Conservation (phyloP, 768 basidiomycete genomes). For the Hypsizygus marmoreus region DNA sequence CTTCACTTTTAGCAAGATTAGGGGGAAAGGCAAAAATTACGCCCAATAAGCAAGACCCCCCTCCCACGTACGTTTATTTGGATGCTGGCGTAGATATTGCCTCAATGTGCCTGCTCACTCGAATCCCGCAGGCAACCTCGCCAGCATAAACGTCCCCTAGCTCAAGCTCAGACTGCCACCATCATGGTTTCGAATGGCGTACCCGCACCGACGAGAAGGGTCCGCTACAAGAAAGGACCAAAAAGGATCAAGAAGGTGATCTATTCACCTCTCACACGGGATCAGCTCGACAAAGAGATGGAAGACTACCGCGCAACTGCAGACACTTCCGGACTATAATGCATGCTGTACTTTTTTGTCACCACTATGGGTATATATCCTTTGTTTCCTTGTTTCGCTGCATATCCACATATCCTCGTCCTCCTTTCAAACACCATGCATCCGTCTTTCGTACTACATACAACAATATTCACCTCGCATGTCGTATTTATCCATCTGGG, state of each 20-base stretch:
- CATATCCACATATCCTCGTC: not conserved
- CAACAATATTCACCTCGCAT: not conserved
- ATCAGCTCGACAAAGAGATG: constrained; percentile 78
- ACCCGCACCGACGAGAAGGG: constrained; percentile 36
- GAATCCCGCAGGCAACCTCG: constrained; percentile 10
- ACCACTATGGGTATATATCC: constrained; percentile 1
- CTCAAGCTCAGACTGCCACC: constrained; percentile 20
- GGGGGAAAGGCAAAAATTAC: constrained; percentile 10
- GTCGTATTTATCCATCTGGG: constrained; percentile 6
- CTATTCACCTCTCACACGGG: constrained; percentile 38
- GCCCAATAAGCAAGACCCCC: constrained; percentile 11
- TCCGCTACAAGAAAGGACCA: constrained; percentile 71
- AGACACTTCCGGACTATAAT: constrained; percentile 16
- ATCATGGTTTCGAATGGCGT: constrained; percentile 20
- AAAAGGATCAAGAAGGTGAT: constrained; percentile 65
- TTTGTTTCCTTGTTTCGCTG: not conserved
- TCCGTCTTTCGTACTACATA: not conserved
- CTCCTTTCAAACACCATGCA: not conserved
- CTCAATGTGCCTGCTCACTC: not conserved
- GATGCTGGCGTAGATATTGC: not conserved
- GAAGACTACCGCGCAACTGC: constrained; percentile 68
- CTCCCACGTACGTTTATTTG: constrained; percentile 18
- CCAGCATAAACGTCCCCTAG: constrained; percentile 5
- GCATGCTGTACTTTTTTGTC: constrained; percentile 7
- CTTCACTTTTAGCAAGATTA: constrained; percentile 33